phyloP scores from a whole-genome alignment of 768 basidiomycete species.

The Dictyophora rubrovolvata region DNA sequence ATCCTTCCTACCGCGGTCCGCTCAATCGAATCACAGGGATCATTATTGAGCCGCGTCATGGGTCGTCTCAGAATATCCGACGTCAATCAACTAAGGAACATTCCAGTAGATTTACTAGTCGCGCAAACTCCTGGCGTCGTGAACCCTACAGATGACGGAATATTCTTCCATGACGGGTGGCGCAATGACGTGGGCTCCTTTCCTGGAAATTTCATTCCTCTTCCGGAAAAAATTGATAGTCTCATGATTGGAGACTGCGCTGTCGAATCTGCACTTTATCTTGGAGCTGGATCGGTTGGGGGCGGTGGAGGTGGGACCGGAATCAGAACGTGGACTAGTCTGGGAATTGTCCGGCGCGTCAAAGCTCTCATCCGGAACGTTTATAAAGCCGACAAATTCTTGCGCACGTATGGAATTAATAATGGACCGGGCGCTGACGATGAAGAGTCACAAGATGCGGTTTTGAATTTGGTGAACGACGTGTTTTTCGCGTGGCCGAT shows the following conservation, averaged over 20 bases:
- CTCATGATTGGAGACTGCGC: slow-evolving; percentile 68
- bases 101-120: slow-evolving; percentile 48
- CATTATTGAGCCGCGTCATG: slow-evolving; percentile 46
- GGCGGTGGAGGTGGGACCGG: not conserved
- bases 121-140: slow-evolving; percentile 24
- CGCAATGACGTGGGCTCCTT: slow-evolving; percentile 23
- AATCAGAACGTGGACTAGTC: slow-evolving; percentile 38
- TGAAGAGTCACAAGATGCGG: slow-evolving; percentile 5
- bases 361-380: slow-evolving; percentile 69
- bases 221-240: slow-evolving; percentile 32
- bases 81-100: slow-evolving; percentile 52
- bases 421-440: slow-evolving; percentile 13
- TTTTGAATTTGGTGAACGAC: slow-evolving; percentile 69
- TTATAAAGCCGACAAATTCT: slow-evolving; percentile 45
- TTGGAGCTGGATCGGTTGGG: slow-evolving; percentile 37
- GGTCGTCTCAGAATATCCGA: slow-evolving; percentile 38
- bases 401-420: slow-evolving; percentile 65
- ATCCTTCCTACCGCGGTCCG: slow-evolving; percentile 50
- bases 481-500: slow-evolving; percentile 70
- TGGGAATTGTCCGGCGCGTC: slow-evolving; percentile 52
- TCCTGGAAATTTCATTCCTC: slow-evolving; percentile 16
- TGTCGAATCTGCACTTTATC: slow-evolving; percentile 57
- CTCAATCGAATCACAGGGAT: slow-evolving; percentile 47
- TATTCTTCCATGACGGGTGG: slow-evolving; percentile 58
- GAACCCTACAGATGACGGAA: slow-evolving; percentile 56